Evolutionary conservation across 306 rosid species (phyloP).

Genomic region (Inga oerstediana): DNA sequence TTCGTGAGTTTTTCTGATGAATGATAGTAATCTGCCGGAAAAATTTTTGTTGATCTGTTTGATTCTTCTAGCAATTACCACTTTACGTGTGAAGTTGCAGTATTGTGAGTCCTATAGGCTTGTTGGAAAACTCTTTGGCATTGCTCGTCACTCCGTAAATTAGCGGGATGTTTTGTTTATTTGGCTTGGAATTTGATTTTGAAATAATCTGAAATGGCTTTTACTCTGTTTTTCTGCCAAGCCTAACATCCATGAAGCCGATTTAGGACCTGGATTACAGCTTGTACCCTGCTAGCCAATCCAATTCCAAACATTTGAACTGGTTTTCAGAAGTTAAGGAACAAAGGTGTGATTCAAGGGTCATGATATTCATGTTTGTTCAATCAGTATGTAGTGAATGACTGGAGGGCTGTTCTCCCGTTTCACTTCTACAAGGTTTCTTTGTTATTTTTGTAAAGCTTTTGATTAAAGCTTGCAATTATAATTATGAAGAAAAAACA

Average conservation of each 20-base stretch:
- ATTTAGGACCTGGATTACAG: conserved; percentile 15
- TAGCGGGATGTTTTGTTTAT: background rate
- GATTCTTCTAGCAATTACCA: background rate
- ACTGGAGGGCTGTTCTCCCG: background rate
- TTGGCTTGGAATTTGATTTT: background rate
- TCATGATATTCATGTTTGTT: background rate
- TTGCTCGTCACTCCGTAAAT: background rate
- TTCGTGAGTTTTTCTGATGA: background rate
- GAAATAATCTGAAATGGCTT: conserved; percentile 11
- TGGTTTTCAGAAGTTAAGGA: background rate
- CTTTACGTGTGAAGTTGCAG: background rate
- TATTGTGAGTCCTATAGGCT: background rate
- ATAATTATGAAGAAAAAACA: conserved; percentile 33
- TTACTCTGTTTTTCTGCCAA: background rate
- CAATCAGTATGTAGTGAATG: background rate
- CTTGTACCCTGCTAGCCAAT: conserved; percentile 18
- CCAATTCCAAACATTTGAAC: background rate
- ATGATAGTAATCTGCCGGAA: background rate
- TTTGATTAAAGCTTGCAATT: conserved; percentile 5
- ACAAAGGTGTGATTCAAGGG: background rate
- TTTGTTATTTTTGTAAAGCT: background rate
- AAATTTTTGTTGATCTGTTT: background rate
- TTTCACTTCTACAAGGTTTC: conserved; percentile 21
- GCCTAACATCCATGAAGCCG: conserved; percentile 24
- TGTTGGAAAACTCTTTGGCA: background rate